phyloP scores from a whole-genome alignment of 2,329 filamentous ascomycete genomes.

The Pseudogymnoascus pannorum region DNA sequence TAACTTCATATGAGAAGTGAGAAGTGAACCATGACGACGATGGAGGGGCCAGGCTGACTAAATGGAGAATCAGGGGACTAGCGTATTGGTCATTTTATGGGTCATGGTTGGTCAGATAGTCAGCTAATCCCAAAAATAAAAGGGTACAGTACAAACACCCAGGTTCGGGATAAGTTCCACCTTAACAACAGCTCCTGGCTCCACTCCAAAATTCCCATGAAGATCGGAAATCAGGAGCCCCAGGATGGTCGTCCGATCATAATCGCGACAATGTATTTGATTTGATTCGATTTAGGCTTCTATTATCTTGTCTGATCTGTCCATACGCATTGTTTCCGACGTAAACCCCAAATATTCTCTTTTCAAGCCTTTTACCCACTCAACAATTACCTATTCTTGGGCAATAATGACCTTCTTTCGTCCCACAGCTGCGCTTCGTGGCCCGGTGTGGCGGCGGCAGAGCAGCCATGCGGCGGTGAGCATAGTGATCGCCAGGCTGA shows the following conservation, averaged over 20 bases:
- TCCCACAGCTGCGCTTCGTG: background rate
- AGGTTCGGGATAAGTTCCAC: background rate
- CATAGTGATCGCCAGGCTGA: background rate
- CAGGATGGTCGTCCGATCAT: background rate
- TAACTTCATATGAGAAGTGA: background rate
- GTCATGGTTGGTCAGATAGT: constrained; percentile 2
- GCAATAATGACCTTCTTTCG: background rate
- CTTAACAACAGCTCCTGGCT: background rate
- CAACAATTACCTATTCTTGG: background rate
- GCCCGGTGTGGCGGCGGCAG: background rate
- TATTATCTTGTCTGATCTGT: background rate
- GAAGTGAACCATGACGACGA: background rate
- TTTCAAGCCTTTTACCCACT: background rate
- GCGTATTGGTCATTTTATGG: constrained; percentile 6
- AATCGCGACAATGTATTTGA: background rate
- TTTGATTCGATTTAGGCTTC: background rate
- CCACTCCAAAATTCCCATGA: background rate
- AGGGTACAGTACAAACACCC: background rate
- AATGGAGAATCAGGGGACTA: background rate
- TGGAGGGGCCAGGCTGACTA: constrained; percentile 3
- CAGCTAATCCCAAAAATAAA: background rate
- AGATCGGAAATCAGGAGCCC: background rate
- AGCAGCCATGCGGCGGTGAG: background rate
- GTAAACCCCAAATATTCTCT: too few relatives aligned
- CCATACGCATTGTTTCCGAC: background rate